phyloP scores from a whole-genome alignment of 2,329 filamentous ascomycete genomes.

The Alternaria gaisen region DNA sequence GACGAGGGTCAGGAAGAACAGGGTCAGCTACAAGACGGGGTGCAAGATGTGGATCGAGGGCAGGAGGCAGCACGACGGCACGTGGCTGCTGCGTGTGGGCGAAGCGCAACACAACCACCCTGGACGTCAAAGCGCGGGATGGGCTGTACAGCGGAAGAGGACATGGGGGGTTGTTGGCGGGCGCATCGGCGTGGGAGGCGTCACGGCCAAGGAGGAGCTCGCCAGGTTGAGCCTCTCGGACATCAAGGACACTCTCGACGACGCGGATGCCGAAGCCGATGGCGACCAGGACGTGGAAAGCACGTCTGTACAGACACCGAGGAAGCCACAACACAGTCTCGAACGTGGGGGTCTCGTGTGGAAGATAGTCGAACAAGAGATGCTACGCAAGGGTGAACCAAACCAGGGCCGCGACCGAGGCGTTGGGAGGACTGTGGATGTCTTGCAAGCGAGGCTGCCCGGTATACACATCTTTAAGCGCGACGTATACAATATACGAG shows the following conservation, averaged over 20 bases:
- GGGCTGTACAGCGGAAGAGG: conserved; percentile 45
- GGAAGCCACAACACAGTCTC: conserved; percentile 32
- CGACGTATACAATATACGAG: conserved; percentile 49
- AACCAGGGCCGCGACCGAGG: conserved; percentile 43
- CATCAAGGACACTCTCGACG: conserved; percentile 2
- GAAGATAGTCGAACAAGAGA: conserved; percentile 49
- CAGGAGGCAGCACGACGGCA: conserved; percentile 42
- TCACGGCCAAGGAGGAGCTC: conserved; percentile 45
- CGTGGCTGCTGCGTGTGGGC: conserved; percentile 43
- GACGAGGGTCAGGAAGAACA: conserved; percentile 45
- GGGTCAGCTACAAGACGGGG: conserved; percentile 47
- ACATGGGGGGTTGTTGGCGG: conserved; percentile 47
- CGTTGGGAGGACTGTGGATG: conserved; percentile 43
- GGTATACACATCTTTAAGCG: conserved; percentile 49
- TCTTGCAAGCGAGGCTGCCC: conserved; percentile 39
- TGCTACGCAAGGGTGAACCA: conserved; percentile 38
- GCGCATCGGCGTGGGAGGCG: conserved; percentile 41
- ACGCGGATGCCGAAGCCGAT: conserved; percentile 14
- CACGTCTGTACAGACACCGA: conserved; percentile 1
- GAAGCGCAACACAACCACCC: conserved; percentile 43
- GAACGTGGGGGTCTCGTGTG: conserved; percentile 44
- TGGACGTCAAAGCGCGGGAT: conserved; percentile 39
- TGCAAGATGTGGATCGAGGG: conserved; percentile 50
- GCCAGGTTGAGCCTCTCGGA: conserved; percentile 11
- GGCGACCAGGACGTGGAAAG: conserved; percentile 5